These are phyloP conservation scores for Tubosaeta sp. DNA, from an alignment of 768 basidiomycete genomes.

Conservation along the genomic window DNA sequence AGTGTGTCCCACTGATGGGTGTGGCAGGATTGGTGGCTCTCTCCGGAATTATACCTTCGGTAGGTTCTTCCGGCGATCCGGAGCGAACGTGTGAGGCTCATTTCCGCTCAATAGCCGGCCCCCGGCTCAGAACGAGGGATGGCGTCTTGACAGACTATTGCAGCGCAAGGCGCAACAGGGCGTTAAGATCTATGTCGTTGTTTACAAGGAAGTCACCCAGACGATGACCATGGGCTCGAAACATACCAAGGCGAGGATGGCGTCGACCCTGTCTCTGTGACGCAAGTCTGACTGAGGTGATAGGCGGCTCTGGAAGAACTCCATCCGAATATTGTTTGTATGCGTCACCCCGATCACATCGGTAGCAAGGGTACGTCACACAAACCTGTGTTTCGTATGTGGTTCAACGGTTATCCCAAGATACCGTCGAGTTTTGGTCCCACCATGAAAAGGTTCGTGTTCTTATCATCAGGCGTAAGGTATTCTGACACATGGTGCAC, in stretches of 20 bases:
- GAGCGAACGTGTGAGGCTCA: conserved; percentile 8
- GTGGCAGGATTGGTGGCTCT: conserved; percentile 84
- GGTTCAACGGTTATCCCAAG: conserved; percentile 31
- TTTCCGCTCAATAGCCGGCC: conserved; percentile 49
- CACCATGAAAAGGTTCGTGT: conserved; percentile 76
- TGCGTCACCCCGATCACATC: conserved; percentile 90
- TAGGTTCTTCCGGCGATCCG: conserved; percentile 2
- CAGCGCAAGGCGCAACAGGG: conserved; percentile 88
- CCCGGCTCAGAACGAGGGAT: conserved; percentile 79
- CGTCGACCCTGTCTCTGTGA: neutral
- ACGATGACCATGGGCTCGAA: conserved; percentile 87
- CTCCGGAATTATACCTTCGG: conserved; percentile 91
- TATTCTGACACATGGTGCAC: neutral
- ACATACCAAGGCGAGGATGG: conserved; percentile 65
- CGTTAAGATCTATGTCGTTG: conserved; percentile 85
- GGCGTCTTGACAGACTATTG: conserved; percentile 82
- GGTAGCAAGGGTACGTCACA: conserved; percentile 59
- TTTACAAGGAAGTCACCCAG: conserved; percentile 95
- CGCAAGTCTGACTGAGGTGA: neutral
- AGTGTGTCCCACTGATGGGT: conserved; percentile 1
- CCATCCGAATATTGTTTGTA: conserved; percentile 82
- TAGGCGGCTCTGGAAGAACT: conserved; percentile 75
- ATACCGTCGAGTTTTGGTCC: conserved; percentile 82
- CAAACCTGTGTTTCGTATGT: neutral
- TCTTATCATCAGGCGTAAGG: neutral